phyloP scores from a whole-genome alignment of 1,284 basidiomycete genomes.

The Cerioporus squamosus region DNA sequence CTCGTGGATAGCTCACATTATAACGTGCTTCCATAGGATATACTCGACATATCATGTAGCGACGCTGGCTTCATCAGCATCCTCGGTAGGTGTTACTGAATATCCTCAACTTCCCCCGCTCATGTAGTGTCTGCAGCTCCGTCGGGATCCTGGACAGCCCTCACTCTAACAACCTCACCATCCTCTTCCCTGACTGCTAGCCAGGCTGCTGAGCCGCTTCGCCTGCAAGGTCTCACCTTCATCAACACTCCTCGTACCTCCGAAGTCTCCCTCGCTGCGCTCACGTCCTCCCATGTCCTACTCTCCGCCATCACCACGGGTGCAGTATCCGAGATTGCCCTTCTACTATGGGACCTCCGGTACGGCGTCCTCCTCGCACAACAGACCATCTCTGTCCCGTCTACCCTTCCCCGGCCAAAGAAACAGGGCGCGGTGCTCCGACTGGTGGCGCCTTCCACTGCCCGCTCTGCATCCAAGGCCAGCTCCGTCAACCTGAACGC shows the following conservation, averaged over 20 bases:
- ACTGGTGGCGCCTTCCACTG: slow-evolving; percentile 36
- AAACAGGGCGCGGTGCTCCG: slow-evolving; percentile 37
- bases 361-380: slow-evolving; percentile 68
- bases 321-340: slow-evolving; percentile 48
- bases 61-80: slow-evolving; percentile 52
- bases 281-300: slow-evolving; percentile 68
- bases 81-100: background rate
- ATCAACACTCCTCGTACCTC: slow-evolving; percentile 24
- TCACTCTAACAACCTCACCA: slow-evolving; percentile 41
- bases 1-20: background rate
- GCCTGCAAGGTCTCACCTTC: slow-evolving; percentile 39
- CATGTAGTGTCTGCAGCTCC: slow-evolving; percentile 33
- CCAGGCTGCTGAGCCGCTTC: slow-evolving; percentile 42
- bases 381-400: slow-evolving; percentile 56
- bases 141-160: slow-evolving; percentile 52
- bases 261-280: slow-evolving; percentile 51
- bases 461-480: slow-evolving; percentile 1
- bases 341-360: slow-evolving; percentile 74
- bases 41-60: slow-evolving; percentile 49
- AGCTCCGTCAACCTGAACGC: slow-evolving; percentile 41
- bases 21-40: slow-evolving; percentile 20
- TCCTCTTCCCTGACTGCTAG: slow-evolving; percentile 28
- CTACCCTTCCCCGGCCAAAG: slow-evolving; percentile 44
- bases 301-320: slow-evolving; percentile 51
- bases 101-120: background rate